Evolutionary conservation across 106 monocot species (phyloP), one percentile per base, ranked within the genome.

Genomic region (Dioscorea dumetorum): DNA sequence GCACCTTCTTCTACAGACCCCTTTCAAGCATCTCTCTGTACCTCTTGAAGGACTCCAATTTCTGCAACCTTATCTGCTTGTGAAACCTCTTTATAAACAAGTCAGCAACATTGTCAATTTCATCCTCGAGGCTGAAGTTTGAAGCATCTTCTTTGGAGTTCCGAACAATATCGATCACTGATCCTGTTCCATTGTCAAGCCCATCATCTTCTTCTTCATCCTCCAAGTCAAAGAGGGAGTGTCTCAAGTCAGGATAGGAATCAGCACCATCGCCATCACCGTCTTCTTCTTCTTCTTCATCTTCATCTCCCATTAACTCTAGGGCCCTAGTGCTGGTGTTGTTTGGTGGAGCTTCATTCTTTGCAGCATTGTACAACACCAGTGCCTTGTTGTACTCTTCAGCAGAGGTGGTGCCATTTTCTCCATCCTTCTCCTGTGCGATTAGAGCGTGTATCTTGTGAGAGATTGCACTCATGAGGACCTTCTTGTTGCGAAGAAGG

Each of bases 61-160:
- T 84, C 84, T 94, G 80, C 70, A 90, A 50, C 90, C 58, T 94
- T 80, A 90, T 87, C 76, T 84, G 84, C 68, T 67, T 79, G 34
- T 78, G 88, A 67, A 84, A 81, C 66, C 77, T 84, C 75, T 70
- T 78, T 69, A 88, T 88, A 73, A 79, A 88, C 22, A 79, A 78
- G 63, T 88, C 88, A 2, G 88, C 84, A 0, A 77, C 81, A 23
- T 63, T 72, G 61, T 88, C 88, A 32, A 88, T 84, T 68, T 84
- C 88, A 21, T 82, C 84, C 68, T 88, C 88, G 8, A 88, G 65
- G 5, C 22, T 78, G 79, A 89, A 82, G n/a, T 64, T 70, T 8
- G 66, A 48, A 0, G 66, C 77, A 4, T 79, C 80, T 53, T 72
- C 68, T 50, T 53, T 34, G 4, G 72, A 51, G 48, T 70, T 70